Conservation (phyloP, 345 rosid species). For the Arabis alpina region DNA sequence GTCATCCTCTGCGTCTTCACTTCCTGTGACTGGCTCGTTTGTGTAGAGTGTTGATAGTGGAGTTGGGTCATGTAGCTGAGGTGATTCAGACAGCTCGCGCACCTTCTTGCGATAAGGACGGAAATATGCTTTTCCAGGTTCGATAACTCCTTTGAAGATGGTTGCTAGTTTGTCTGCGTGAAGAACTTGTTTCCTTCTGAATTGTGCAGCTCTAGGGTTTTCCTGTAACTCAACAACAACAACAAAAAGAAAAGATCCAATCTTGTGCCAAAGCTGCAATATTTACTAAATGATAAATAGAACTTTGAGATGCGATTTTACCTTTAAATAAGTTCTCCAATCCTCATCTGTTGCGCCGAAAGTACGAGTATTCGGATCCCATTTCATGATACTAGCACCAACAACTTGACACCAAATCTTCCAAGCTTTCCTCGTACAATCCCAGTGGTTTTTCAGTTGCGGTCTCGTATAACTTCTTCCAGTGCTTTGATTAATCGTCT, state of each 20-base stretch:
- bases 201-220: slow-evolving; percentile 47
- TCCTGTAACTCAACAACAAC: slow-evolving; percentile 36
- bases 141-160: slow-evolving; percentile 44
- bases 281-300: not conserved
- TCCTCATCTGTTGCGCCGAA: slow-evolving; percentile 53
- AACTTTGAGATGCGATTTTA: not conserved
- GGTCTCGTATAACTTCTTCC: slow-evolving; percentile 40
- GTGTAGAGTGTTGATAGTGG: slow-evolving; percentile 42
- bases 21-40: slow-evolving; percentile 42
- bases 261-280: not conserved
- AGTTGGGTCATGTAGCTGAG: slow-evolving; percentile 40
- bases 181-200: slow-evolving; percentile 43
- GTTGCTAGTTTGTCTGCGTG: slow-evolving; percentile 47
- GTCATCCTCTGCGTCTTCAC: slow-evolving; percentile 28
- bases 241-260: not conserved
- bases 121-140: slow-evolving; percentile 42
- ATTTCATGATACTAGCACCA: slow-evolving; percentile 47
- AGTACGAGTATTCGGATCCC: slow-evolving; percentile 47
- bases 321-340: slow-evolving; percentile 46
- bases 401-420: slow-evolving; percentile 56
- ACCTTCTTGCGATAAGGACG: slow-evolving; percentile 40
- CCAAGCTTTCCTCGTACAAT: slow-evolving; percentile 52
- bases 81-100: slow-evolving; percentile 29
- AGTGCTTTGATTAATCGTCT: slow-evolving; percentile 44
- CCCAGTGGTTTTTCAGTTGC: slow-evolving; percentile 56